Base-by-base conservation (phyloP, 768 basidiomycete genomes). In the Mycena galopus region DNA sequence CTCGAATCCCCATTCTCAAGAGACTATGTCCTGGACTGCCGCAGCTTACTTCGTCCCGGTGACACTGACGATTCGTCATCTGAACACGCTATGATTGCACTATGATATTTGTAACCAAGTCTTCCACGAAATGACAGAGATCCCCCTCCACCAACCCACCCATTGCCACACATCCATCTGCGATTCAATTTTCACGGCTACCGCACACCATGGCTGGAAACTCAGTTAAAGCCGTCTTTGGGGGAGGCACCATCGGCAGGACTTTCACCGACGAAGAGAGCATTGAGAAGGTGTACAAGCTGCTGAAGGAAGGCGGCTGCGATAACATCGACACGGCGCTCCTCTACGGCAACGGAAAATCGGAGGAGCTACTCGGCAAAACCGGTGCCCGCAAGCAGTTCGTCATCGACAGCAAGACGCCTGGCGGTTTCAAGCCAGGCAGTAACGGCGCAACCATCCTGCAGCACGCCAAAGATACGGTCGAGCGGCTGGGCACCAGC, bases 351-450 rank as follows among this genome's bases (percentile, higher is more conserved):
- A 19, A 33, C 21, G n/a, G n/a, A n/a, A n/a, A n/a, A n/a, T 59
- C 58, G 19, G 58, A 59, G 58, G 33, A 59, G 58, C 37, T 32
- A 21, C 16, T 59, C 6, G 58, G 58, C n/a, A 59, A 59, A 19
- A 59, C 58, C 12, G 33, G 33, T n/a, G 59, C 35, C 33, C 37
- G 59, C 10, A 61, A 61, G 59, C 39, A 37, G 30, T 61, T 61
- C 37, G 42, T 17, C 3, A 39, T 61, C 59, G 59, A 61, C 25
- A 42, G 23, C 35, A 61, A 61, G 59, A 42, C 59, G n/a, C 35
- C 33, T 16, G 59, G 59, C n/a, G 59, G 59, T n/a, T 61, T 61
- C 23, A 11, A 8, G 12, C 5, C 33, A 3, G 59, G 59, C n/a
- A 39, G 59, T n/a, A 61, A 23, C n/a, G 3, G 33, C n/a, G 37